These are phyloP conservation scores for Linnemannia schmuckeri DNA, from an alignment of 192 early-diverging fungal genomes.

Conservation along the genomic window DNA sequence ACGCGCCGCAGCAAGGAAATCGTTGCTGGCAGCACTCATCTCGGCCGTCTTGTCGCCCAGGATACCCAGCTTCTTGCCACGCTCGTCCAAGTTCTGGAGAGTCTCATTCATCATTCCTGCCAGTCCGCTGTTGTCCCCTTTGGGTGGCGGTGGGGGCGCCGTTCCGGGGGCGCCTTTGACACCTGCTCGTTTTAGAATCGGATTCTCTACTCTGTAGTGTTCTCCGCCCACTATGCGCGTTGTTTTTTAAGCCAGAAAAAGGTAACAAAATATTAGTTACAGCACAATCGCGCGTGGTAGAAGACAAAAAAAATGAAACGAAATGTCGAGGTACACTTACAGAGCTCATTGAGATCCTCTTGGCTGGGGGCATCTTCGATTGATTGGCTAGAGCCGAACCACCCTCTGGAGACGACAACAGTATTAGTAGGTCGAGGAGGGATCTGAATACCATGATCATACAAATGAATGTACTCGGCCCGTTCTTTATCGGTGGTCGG, in stretches of 20 bases:
- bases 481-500: background rate
- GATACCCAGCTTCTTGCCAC: slow-evolving; percentile 71
- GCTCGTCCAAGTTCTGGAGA: slow-evolving; percentile 67
- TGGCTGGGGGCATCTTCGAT: slow-evolving; percentile 25
- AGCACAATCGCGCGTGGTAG: background rate
- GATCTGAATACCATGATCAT: slow-evolving; percentile 37
- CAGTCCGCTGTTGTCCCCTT: slow-evolving; percentile 12
- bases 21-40: slow-evolving; percentile 62
- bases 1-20: slow-evolving; percentile 69
- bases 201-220: slow-evolving; percentile 34
- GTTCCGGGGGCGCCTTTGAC: slow-evolving; percentile 26
- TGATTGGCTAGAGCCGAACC: slow-evolving; percentile 27
- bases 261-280: background rate
- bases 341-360: slow-evolving; percentile 39
- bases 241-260: background rate
- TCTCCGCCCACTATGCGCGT: slow-evolving; percentile 33
- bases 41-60: slow-evolving; percentile 72
- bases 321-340: slow-evolving; percentile 12
- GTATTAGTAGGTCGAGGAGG: slow-evolving; percentile 29
- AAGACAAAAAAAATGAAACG: background rate
- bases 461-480: slow-evolving; percentile 24
- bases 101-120: slow-evolving; percentile 36
- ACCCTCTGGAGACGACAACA: background rate
- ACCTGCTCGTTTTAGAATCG: slow-evolving; percentile 42
- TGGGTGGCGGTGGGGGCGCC: background rate